A percentile compares a stretch with the other conserved stretches of the same genome.
These are phyloP conservation scores for Candida labiduridarum DNA, from an alignment of 1,139 yeast species.

Conservation along the genomic window DNA sequence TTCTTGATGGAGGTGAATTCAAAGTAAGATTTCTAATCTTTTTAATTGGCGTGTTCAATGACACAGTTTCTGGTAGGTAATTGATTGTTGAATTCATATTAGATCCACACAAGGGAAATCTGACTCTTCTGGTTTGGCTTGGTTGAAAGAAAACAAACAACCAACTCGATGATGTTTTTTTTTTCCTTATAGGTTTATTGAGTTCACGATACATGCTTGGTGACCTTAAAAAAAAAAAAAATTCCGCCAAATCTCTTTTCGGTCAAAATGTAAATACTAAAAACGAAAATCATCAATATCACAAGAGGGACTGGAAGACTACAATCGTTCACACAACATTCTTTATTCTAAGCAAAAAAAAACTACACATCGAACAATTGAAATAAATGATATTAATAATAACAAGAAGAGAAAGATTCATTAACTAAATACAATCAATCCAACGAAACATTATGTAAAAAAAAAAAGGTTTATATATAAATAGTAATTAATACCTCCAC, in stretches of 20 bases:
- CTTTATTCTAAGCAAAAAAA: not conserved
- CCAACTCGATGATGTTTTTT: not conserved
- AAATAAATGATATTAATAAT: not conserved
- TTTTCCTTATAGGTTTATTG: not conserved
- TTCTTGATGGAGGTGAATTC: constrained; percentile 29
- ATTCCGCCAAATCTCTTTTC: not conserved
- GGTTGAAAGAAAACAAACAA: not conserved
- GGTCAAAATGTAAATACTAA: not conserved
- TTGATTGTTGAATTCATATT: constrained; percentile 3
- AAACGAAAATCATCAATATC: not conserved
- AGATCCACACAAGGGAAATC: not conserved
- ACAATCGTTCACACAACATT: no score
- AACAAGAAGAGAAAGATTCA: not conserved
- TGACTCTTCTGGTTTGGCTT: not conserved
- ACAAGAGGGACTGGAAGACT: not conserved
- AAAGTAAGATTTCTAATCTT: constrained; percentile 37
- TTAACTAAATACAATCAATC: not conserved
- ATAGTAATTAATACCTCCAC: not conserved
- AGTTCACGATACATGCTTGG: not conserved
- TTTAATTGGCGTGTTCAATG: constrained; percentile 44
- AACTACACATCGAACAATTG: not conserved
- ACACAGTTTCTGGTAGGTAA: constrained; percentile 9
- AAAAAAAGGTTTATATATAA: not conserved
- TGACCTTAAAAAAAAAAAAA: not conserved
- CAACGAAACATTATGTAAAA: not conserved